Base-by-base conservation (phyloP, 1,139 yeast species). In the Lipomyces yarrowii region DNA sequence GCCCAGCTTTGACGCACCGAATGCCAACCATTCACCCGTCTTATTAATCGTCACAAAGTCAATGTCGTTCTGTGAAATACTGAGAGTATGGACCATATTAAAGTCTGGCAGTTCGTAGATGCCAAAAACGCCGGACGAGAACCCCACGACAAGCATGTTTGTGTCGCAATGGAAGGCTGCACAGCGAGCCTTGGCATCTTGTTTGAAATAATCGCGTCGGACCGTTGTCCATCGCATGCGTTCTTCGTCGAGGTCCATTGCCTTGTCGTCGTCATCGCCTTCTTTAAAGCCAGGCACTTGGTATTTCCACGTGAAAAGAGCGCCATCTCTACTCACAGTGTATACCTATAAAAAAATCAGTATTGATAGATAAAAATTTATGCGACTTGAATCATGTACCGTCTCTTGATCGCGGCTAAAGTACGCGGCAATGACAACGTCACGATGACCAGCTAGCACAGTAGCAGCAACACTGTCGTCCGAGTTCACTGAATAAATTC, bases 1-100 rank as follows among this genome's bases (percentile, higher is more conserved):
- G n/a, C 99, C 99, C 51, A 91, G 79, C 73, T 87, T 88, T 23
- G 93, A 81, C 0, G 98, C 92, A 4, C 99, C 99, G 78, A 94
- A 91, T 0, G 98, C 97, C 59, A 96, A 81, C 99, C 99, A 94
- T 77, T 94, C 99, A 30, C 99, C 99, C 4, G 94, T 82, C 10
- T 82, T 79, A 77, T 94, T 94, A 61, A 94, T 84, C 26, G 87
- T 80, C 2, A 94, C 96, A 11, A 93, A 87, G 74, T 90, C 92
- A 54, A 94, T 89, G 2, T 94, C 88, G 73, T 91, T 89, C 75
- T 91, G 96, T 3, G 99, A 97, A 88, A 96, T 91, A 59, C 96
- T 88, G 66, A 94, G 82, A 73, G 89, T 96, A 77, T 94, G 99
- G 35, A 94, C 83, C 79, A 89, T 77, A 52, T 85, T 86, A 76